Evolutionary conservation across 1,284 basidiomycete genomes (phyloP), one percentile per base, ranked within the genome.

Genomic region (Cystobasidium slooffiae): DNA sequence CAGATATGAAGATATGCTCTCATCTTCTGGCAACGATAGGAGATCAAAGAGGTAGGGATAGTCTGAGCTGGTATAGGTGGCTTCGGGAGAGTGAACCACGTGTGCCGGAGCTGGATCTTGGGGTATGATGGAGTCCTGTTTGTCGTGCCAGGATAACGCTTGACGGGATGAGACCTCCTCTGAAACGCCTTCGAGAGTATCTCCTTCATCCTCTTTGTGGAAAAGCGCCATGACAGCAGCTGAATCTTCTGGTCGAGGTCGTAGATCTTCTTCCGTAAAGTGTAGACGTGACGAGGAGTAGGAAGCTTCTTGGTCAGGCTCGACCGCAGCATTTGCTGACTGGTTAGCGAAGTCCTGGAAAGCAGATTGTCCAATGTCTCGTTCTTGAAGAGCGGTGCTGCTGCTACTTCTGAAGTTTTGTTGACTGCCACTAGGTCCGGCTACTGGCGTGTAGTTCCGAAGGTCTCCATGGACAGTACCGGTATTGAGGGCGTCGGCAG

Each of bases 41-140:
- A 73, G 62, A 47, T 49, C 24, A 62, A 56, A 65, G 1, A 73
- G 37, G 52, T 65, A 73, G 5, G 70, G 70, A 66, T 73, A 61
- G 44, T 65, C 63, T 47, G 43, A 8, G 37, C 51, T 39, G 0
- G 49, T 46, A 41, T 52, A 72, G 9, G 22, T 58, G 5, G 55
- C 53, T 43, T 59, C 56, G 43, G 56, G 56, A 18, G 56, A 59
- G 43, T 59, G 56, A 6, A 59, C 4, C 39, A 14, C 46, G 41
- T 46, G 39, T 18, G 69, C 16, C 7, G n/a, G 41, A 16, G 37
- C 43, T 20, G 70, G 70, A 52, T 70, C 68, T 51, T 41, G 37
- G 12, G 68, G 68, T 18, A 62, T 39, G 5, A 37, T 51, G 18
- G 56, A 44, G 37, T 65, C 62, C 14, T 49, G 39, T 3, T 18